Evolutionary conservation across 108 stramenopile species (phyloP), one percentile per base, ranked within the genome.

Genomic region (Skeletonema tropicum): DNA sequence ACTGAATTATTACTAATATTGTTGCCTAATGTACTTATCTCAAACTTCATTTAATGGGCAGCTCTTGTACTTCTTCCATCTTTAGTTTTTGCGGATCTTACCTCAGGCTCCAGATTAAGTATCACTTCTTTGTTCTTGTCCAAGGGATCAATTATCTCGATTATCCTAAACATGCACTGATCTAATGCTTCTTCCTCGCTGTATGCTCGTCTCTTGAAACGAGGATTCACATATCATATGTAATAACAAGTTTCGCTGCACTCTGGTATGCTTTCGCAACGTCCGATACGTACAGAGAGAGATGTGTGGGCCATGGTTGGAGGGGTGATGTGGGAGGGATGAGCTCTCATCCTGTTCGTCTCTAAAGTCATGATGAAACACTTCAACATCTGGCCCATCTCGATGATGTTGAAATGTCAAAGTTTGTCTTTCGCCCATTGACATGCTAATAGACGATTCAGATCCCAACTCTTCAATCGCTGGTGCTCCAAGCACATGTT

Each of bases 11-110:
- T 35, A 0, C 33, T 35, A 3, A 35, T 35, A 35, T 35, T 35
- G 3, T 35, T 29, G 26, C 26, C 33, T 35, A 35, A 8, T 25
- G 0, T n/a, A 48, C 25, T 7, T 52, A 59, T 29, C 30, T 38
- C 12, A 66, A 68, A 70, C 39, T 21, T 70, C 33, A 19, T 60
- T 46, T 23, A 92, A 86, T 11, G 91, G 91, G 74, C 87, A 92
- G 41, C 84, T 87, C 64, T 89, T 89, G 84, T 92, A 92, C 45
- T 80, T 85, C 57, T 62, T 82, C 10, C 91, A 66, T 92, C 86
- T 25, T 63, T 41, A 57, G 85, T 86, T 36, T 77, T 73, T 7
- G 77, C 78, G 52, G 87, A 87, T 59, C 88, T 59, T 2, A 89
- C 79, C 55, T 87, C 88, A 48, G 85, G 86, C 62, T 89, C 88